These are phyloP conservation scores for Magnusiomyces ingens DNA, from an alignment of 1,139 yeast species.

Conservation along the genomic window DNA sequence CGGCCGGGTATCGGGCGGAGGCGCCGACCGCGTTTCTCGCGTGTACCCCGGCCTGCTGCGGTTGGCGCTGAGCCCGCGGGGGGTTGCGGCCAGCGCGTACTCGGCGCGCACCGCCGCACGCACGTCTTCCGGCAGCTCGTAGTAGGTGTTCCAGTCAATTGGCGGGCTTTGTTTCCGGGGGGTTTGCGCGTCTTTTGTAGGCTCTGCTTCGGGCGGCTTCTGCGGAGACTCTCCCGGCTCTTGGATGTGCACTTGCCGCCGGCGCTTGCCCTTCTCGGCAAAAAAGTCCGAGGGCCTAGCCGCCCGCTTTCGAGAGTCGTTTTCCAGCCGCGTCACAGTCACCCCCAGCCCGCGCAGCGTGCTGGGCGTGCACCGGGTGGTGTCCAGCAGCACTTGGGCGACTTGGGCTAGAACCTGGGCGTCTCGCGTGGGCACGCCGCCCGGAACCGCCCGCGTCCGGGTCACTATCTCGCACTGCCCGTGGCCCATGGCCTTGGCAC, in stretches of 20 bases:
- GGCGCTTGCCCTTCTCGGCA: not conserved
- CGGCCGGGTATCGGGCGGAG: too few species aligned
- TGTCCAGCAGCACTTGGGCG: conserved; percentile 49
- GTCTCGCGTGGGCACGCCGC: conserved; percentile 46
- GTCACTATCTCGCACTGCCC: conserved; percentile 66
- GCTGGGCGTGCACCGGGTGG: conserved; percentile 51
- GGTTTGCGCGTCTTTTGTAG: not conserved
- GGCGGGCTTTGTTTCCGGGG: not conserved
- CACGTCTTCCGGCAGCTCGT: conserved; percentile 11
- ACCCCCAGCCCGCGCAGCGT: conserved; percentile 79
- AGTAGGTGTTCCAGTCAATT: conserved; percentile 14
- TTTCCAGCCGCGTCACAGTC: conserved; percentile 39
- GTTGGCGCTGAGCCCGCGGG: too few species aligned
- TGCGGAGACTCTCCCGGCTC: too few species aligned
- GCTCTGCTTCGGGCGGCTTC: not conserved
- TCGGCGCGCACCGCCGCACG: conserved; percentile 7
- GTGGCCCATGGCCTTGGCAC: conserved; percentile 71
- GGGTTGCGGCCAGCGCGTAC: conserved; percentile 7
- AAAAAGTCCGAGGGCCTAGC: not conserved
- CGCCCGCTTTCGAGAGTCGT: not conserved
- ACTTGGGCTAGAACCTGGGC: conserved; percentile 56
- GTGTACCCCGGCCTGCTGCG: not conserved
- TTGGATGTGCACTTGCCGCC: not conserved
- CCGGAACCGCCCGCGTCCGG: conserved; percentile 54
- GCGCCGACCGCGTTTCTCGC: too few species aligned